phyloP scores from a whole-genome alignment of 305 asterid genomes.

The Withania somnifera region DNA sequence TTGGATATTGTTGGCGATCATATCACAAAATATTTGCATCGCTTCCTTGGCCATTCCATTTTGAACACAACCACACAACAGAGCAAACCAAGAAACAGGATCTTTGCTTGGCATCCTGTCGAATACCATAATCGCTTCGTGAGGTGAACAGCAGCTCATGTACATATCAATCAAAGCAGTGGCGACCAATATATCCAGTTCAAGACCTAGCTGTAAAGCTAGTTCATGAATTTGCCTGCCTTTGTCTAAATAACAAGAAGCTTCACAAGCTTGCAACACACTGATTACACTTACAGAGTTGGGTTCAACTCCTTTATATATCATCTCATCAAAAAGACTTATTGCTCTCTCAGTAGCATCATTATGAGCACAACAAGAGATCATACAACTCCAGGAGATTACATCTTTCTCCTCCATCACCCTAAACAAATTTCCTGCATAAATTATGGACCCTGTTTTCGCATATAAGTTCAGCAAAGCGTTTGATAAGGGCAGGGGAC shows the following conservation, averaged over 20 bases:
- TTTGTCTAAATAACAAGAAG: conserved; percentile 20
- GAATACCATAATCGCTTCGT: conserved; percentile 47
- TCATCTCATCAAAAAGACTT: conserved; percentile 36
- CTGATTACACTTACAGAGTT: conserved; percentile 35
- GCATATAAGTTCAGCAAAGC: conserved; percentile 54
- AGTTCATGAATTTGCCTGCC: conserved; percentile 49
- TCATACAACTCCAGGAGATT: conserved; percentile 68
- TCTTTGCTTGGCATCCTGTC: conserved; percentile 42
- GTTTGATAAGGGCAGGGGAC: conserved; percentile 32
- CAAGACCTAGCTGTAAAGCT: conserved; percentile 26
- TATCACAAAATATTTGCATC: conserved; percentile 32
- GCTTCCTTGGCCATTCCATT: conserved; percentile 35
- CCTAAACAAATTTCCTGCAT: conserved; percentile 35
- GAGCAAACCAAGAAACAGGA: conserved; percentile 36
- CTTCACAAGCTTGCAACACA: conserved; percentile 69
- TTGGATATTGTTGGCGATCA: conserved; percentile 26
- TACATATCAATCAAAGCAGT: conserved; percentile 78
- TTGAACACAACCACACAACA: conserved; percentile 46
- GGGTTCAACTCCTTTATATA: conserved; percentile 29
- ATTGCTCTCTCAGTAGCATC: conserved; percentile 35
- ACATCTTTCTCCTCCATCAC: conserved; percentile 51
- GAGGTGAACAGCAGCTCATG: conserved; percentile 52
- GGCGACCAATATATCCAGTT: conserved; percentile 35
- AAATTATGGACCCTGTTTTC: conserved; percentile 30
- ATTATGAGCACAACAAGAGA: conserved; percentile 62